These are phyloP conservation scores for Trichomonas gallinae DNA, from an alignment of 208 protist genomes.

Conservation along the genomic window DNA sequence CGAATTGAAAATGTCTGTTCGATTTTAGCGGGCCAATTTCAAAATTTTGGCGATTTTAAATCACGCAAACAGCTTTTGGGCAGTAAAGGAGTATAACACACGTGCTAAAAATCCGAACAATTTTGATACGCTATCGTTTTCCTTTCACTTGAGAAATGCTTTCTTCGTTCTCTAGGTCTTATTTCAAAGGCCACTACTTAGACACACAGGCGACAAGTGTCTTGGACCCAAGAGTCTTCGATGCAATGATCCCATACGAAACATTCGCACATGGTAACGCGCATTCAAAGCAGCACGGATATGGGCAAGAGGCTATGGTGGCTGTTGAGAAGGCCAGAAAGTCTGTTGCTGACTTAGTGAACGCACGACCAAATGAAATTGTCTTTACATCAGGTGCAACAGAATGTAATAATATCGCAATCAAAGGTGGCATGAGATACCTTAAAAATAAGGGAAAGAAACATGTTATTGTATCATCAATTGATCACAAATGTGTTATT, in stretches of 20 bases:
- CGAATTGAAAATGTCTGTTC: too few relatives aligned
- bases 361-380: not conserved
- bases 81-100: too few relatives aligned
- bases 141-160: too few relatives aligned
- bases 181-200: conserved; percentile 17
- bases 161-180: not conserved
- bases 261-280: conserved; percentile 91
- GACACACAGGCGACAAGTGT: conserved; percentile 37
- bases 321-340: not conserved
- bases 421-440: not conserved
- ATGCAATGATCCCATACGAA: conserved; percentile 92
- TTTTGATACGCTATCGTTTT: too few relatives aligned
- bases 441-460: not conserved
- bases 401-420: not conserved
- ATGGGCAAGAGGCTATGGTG: not conserved
- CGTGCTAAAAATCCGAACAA: too few relatives aligned
- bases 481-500: not conserved
- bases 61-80: too few relatives aligned
- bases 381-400: not conserved
- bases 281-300: conserved; percentile 71
- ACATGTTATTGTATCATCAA: not conserved
- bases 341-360: not conserved
- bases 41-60: too few relatives aligned
- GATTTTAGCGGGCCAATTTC: too few relatives aligned
- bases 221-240: conserved; percentile 57